Evolutionary conservation across 2,329 filamentous ascomycete species (phyloP).

Genomic region (Penicillium aurantiogriseum): DNA sequence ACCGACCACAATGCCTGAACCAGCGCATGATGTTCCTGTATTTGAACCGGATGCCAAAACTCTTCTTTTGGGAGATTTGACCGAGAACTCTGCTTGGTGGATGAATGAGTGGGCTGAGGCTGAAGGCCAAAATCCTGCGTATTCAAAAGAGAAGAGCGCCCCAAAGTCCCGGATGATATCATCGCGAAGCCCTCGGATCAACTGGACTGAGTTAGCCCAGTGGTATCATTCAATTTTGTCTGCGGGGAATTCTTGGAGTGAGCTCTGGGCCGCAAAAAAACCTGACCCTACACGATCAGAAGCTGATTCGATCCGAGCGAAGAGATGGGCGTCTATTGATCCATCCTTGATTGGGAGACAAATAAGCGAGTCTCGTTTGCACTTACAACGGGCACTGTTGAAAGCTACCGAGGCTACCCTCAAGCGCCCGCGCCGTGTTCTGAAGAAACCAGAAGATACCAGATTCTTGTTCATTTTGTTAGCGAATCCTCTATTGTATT

Average conservation of each 20-base stretch:
- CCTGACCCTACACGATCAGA: slow-evolving; percentile 31
- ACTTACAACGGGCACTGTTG: slow-evolving; percentile 67
- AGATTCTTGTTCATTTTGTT: slow-evolving; percentile 77
- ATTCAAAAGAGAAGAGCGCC: slow-evolving; percentile 36
- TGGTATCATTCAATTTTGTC: slow-evolving; percentile 74
- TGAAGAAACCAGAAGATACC: slow-evolving; percentile 67
- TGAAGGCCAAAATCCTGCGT: slow-evolving; percentile 28
- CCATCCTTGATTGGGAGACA: slow-evolving; percentile 51
- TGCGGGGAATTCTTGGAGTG: slow-evolving; percentile 66
- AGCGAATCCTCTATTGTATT: slow-evolving; percentile 72
- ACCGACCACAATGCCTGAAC: slow-evolving; percentile 30
- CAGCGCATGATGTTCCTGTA: slow-evolving; percentile 42
- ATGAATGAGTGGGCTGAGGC: slow-evolving; percentile 56
- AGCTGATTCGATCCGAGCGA: slow-evolving; percentile 21
- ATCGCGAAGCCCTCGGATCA: slow-evolving; percentile 65
- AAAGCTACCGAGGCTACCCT: slow-evolving; percentile 77
- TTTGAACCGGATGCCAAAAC: slow-evolving; percentile 72
- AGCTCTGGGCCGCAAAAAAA: slow-evolving; percentile 57
- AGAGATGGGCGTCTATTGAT: slow-evolving; percentile 44
- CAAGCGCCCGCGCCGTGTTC: slow-evolving; percentile 70
- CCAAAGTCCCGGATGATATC: slow-evolving; percentile 46
- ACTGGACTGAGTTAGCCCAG: slow-evolving; percentile 68
- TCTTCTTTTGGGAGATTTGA: slow-evolving; percentile 70
- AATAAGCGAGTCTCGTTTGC: slow-evolving; percentile 62
- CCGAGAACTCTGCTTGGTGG: slow-evolving; percentile 83